phyloP scores from a whole-genome alignment of 306 rosid genomes.

The Trifolium repens region DNA sequence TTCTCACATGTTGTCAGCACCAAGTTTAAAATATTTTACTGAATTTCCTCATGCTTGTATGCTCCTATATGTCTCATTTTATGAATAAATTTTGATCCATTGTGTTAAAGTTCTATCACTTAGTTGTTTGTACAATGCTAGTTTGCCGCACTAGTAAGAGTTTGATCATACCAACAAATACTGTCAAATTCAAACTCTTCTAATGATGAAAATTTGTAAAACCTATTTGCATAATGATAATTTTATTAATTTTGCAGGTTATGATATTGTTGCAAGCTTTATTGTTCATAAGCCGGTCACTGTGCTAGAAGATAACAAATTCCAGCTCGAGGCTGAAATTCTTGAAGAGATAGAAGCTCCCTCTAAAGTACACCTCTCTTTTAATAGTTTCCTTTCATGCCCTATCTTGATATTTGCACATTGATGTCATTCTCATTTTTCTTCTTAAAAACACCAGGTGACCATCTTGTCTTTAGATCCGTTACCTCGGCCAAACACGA shows the following conservation, averaged over 20 bases:
- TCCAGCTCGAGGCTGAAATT: conserved; percentile 66
- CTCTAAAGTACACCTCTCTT: conserved; percentile 58
- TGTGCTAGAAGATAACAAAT: conserved; percentile 64
- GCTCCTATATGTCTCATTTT: conserved; percentile 1
- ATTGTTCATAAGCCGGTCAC: conserved; percentile 56
- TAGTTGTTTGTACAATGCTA: conserved; percentile 29
- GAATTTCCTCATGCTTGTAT: not conserved
- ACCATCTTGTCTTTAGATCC: conserved; percentile 64
- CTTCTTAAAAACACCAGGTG: conserved; percentile 61
- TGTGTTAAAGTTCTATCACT: conserved; percentile 9
- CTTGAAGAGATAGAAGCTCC: conserved; percentile 64
- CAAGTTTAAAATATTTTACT: not conserved
- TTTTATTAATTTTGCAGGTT: conserved; percentile 55
- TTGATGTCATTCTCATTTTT: conserved; percentile 34
- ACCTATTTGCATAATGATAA: conserved; percentile 11
- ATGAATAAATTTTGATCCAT: conserved; percentile 14
- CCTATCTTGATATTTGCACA: conserved; percentile 22
- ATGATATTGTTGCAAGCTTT: conserved; percentile 81
- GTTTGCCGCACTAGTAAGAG: conserved; percentile 8
- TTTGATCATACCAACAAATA: conserved; percentile 1
- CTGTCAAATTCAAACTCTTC: conserved; percentile 19
- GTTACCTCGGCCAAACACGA: conserved; percentile 52
- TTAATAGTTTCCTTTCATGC: conserved; percentile 16
- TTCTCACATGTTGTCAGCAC: conserved; percentile 21
- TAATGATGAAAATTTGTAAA: conserved; percentile 17